These are phyloP conservation scores for Penicillium lividum DNA, from an alignment of 495 filamentous ascomycete genomes.

Conservation along the genomic window DNA sequence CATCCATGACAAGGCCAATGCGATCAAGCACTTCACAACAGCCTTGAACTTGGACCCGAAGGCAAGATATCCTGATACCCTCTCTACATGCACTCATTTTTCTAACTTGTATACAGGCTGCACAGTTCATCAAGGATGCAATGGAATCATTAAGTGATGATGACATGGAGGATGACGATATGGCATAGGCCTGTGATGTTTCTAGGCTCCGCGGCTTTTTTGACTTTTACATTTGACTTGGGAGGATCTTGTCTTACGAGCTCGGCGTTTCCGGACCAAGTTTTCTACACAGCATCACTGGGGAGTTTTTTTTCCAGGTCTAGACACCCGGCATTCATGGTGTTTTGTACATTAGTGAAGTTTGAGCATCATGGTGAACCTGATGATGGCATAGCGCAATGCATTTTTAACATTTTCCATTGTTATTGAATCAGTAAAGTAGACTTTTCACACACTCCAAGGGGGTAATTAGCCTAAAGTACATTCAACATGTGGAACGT, in stretches of 20 bases:
- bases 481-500: neutral
- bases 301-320: conserved; percentile 39
- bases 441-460: too few species aligned
- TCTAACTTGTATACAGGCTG: conserved; percentile 60
- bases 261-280: conserved; percentile 24
- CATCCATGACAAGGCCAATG: conserved; percentile 72
- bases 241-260: conserved; percentile 19
- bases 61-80: conserved; percentile 50
- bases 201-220: conserved; percentile 11
- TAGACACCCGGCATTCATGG: conserved; percentile 32
- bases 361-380: conserved; percentile 15
- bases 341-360: conserved; percentile 47
- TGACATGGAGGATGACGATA: conserved; percentile 71
- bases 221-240: conserved; percentile 12
- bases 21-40: conserved; percentile 90
- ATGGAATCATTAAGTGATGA: conserved; percentile 89
- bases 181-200: conserved; percentile 36
- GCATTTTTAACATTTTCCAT: conserved; percentile 11
- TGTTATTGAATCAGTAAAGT: neutral
- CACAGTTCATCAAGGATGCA: conserved; percentile 85
- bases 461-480: neutral
- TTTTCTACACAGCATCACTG: conserved; percentile 41
- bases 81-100: neutral
- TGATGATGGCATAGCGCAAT: conserved; percentile 18
- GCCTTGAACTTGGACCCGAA: conserved; percentile 96